Conservation (phyloP, 805 yeast species). For the Saccharomycopsis vini region DNA sequence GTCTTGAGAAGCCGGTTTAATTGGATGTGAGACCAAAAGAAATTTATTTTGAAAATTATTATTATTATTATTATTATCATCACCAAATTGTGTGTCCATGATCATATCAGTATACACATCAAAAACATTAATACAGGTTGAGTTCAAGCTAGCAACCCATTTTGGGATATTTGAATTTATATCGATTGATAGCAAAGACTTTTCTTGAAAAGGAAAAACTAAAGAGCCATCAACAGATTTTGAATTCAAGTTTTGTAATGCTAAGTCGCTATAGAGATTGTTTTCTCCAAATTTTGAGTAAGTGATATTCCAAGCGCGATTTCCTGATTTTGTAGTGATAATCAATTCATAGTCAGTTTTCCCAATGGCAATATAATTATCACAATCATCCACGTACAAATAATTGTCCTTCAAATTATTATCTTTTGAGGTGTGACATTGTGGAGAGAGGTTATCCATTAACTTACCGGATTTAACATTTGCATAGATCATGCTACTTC, state of each 20-base stretch:
- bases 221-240: slow-evolving; percentile 63
- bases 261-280: slow-evolving; percentile 49
- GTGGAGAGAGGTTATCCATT: slow-evolving; percentile 22
- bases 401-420: slow-evolving; percentile 17
- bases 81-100: slow-evolving; percentile 23
- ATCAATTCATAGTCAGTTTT: slow-evolving; percentile 63
- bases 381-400: slow-evolving; percentile 20
- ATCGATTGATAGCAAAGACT: slow-evolving; percentile 68
- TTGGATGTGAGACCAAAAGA: slow-evolving; percentile 63
- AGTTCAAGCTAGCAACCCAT: slow-evolving; percentile 72
- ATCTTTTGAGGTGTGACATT: slow-evolving; percentile 20
- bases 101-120: slow-evolving; percentile 44
- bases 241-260: slow-evolving; percentile 36
- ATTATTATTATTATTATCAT: slow-evolving; percentile 14
- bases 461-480: slow-evolving; percentile 70
- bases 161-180: slow-evolving; percentile 57
- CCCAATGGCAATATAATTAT: slow-evolving; percentile 48
- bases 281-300: slow-evolving; percentile 91
- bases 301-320: slow-evolving; percentile 69
- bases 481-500: slow-evolving; percentile 65
- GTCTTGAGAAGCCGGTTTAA: slow-evolving; percentile 28
- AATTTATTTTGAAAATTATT: slow-evolving; percentile 24
- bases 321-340: slow-evolving; percentile 60
- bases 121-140: slow-evolving; percentile 67
- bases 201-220: slow-evolving; percentile 78